Evolutionary conservation across 129 eudicot genomes (phyloP).

Genomic region (Solidago caesia): DNA sequence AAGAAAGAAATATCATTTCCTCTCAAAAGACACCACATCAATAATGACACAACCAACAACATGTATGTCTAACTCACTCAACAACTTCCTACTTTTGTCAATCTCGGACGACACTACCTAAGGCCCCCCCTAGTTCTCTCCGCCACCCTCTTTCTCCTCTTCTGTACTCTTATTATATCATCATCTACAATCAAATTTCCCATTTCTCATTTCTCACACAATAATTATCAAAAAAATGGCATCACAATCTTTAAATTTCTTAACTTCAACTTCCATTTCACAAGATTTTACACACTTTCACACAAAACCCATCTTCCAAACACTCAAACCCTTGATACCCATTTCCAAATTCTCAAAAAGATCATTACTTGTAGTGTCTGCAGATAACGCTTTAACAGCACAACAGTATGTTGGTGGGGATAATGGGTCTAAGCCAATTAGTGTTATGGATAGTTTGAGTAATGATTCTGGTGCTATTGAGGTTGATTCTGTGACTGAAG

Average conservation of each 20-base stretch:
- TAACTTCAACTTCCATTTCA: conserved; percentile 43
- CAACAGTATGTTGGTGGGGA: conserved; percentile 19
- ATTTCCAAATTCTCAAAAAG: conserved; percentile 16
- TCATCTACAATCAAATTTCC: too few species aligned
- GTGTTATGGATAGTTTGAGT: neutral
- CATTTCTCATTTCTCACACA: neutral
- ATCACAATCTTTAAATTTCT: conserved; percentile 52
- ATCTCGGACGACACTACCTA: conserved; percentile 38
- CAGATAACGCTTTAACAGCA: conserved; percentile 36
- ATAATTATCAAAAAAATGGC: conserved; percentile 36
- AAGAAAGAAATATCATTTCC: too few species aligned
- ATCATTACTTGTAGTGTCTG: conserved; percentile 14
- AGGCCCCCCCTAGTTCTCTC: conserved; percentile 34
- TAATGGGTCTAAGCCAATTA: conserved; percentile 7
- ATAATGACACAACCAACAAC: conserved; percentile 2
- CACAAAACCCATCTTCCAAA: conserved; percentile 32
- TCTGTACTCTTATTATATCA: neutral
- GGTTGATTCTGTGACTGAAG: conserved; percentile 81
- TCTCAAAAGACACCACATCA: neutral
- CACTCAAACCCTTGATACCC: conserved; percentile 17
- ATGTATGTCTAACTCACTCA: neutral
- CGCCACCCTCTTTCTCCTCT: conserved; percentile 33
- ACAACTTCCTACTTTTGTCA: neutral
- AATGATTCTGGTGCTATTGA: conserved; percentile 49
- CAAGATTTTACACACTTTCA: conserved; percentile 27